Evolutionary conservation across 495 filamentous ascomycete species (phyloP).

Genomic region (Sordaria brevicollis): DNA sequence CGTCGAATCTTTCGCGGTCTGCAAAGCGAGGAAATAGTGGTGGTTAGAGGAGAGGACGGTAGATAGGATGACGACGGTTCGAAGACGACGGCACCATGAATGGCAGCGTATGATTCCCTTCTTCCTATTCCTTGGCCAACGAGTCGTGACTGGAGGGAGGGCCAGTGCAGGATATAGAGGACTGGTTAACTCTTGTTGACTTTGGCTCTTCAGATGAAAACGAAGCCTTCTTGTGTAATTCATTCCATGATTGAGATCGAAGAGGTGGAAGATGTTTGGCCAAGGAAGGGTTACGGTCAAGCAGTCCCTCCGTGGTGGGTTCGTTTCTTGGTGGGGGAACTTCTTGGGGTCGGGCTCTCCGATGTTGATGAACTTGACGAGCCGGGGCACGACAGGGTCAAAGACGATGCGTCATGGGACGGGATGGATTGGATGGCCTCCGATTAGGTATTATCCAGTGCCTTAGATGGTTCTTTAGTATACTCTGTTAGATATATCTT

Average conservation of each 20-base stretch:
- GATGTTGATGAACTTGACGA: neutral
- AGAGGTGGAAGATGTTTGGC: neutral
- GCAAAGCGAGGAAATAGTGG: neutral
- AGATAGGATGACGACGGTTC: neutral
- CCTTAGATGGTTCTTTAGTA: neutral
- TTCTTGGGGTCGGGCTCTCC: neutral
- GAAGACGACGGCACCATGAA: neutral
- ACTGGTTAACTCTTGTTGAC: neutral
- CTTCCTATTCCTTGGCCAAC: neutral
- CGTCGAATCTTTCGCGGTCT: neutral
- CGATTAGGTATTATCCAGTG: no score
- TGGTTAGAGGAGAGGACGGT: neutral
- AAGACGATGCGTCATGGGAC: neutral
- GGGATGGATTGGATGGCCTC: neutral
- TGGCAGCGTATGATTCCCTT: neutral
- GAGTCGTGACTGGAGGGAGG: neutral
- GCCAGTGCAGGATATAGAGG: neutral
- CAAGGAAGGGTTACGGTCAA: neutral
- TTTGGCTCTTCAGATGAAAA: neutral
- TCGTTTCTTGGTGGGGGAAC: neutral
- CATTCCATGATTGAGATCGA: neutral
- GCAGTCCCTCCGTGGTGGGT: neutral
- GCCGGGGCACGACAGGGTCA: neutral
- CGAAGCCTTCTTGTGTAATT: neutral
- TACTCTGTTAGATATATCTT: neutral